phyloP scores from a whole-genome alignment of 805 yeast genomes.

The Teunomyces gatunensis region DNA sequence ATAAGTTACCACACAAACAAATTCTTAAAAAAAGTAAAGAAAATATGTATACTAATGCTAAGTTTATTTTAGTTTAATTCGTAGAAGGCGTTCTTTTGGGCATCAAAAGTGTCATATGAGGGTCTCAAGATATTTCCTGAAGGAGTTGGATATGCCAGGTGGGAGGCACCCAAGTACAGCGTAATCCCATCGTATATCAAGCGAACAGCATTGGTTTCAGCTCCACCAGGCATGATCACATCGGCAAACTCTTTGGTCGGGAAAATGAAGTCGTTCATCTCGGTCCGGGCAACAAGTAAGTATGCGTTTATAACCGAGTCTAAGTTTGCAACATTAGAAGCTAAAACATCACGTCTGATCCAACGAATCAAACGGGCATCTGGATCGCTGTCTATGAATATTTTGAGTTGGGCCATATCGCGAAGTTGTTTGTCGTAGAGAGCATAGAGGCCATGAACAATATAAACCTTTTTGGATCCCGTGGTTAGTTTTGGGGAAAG shows the following conservation, averaged over 20 bases:
- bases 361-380: conserved; percentile 82
- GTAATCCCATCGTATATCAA: conserved; percentile 65
- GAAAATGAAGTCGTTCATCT: conserved; percentile 61
- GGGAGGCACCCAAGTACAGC: conserved; percentile 24
- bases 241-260: conserved; percentile 76
- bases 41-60: conserved; percentile 1
- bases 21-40: neutral
- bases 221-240: conserved; percentile 69
- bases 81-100: conserved; percentile 43
- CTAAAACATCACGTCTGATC: conserved; percentile 49
- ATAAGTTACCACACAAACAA: conserved; percentile 4
- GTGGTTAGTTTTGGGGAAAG: conserved; percentile 10
- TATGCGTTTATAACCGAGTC: conserved; percentile 46
- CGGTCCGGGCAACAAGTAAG: conserved; percentile 56
- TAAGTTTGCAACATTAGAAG: conserved; percentile 13
- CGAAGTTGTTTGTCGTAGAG: conserved; percentile 60
- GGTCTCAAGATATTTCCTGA: conserved; percentile 29
- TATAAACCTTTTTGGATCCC: conserved; percentile 22
- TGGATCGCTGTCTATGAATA: conserved; percentile 80
- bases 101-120: conserved; percentile 16
- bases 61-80: conserved; percentile 28
- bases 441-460: conserved; percentile 80
- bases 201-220: conserved; percentile 54
- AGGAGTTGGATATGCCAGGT: conserved; percentile 8
- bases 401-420: conserved; percentile 56